A percentile compares a stretch with the other conserved stretches of the same genome.
These are phyloP conservation scores for Eutrema yunnanense DNA, from an alignment of 345 rosid genomes.

Conservation along the genomic window DNA sequence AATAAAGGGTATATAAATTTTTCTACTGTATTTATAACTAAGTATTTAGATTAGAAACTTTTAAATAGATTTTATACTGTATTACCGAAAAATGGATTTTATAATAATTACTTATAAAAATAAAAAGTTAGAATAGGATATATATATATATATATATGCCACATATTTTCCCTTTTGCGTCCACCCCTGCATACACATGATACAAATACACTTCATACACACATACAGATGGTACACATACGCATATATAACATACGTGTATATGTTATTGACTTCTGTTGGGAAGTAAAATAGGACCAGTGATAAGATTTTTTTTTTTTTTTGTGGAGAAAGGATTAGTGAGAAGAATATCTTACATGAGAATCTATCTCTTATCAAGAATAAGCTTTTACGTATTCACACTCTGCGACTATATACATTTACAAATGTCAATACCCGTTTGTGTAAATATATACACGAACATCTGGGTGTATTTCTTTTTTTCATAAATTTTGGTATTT, in stretches of 20 bases:
- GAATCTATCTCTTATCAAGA: conserved; percentile 23
- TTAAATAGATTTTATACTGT: no score
- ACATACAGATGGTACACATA: not conserved
- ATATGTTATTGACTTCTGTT: conserved; percentile 16
- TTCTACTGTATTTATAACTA: not conserved
- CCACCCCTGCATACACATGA: no score
- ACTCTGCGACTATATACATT: not conserved
- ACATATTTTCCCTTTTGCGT: no score
- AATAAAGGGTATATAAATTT: no score
- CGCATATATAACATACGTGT: not conserved
- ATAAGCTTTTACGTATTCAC: conserved; percentile 5
- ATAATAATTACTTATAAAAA: no score
- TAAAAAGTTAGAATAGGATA: no score
- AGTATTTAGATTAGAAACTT: no score
- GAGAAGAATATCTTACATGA: conserved; percentile 15
- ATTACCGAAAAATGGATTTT: no score
- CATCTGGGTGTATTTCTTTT: not conserved
- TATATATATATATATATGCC: no score
- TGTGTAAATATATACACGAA: not conserved
- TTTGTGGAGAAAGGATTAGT: not conserved
- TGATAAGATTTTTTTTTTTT: no score
- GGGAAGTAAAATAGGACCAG: conserved; percentile 3
- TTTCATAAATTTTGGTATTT: not conserved
- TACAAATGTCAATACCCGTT: conserved; percentile 11
- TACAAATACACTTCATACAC: not conserved